Percentiles rank a stretch among this genome's conserved stretches.
phyloP scores from a whole-genome alignment of 163 green algal species.

The Chlorella variabilis region DNA sequence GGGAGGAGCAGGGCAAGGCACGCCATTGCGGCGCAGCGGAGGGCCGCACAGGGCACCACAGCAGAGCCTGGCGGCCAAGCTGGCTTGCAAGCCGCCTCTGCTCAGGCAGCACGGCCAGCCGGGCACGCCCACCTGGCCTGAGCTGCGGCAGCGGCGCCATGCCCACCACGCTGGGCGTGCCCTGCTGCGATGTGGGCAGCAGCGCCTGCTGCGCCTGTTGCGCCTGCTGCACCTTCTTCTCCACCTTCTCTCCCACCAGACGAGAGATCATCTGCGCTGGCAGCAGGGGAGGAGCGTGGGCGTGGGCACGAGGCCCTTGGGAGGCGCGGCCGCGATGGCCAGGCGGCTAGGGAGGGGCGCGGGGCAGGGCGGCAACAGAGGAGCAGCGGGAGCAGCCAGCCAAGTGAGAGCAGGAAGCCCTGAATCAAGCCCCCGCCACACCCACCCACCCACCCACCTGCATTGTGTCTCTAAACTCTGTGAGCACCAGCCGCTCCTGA shows the following conservation, averaged over 20 bases:
- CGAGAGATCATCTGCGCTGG: conserved; percentile 34
- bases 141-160: conserved; percentile 6
- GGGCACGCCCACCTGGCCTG: neutral
- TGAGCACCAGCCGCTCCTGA: conserved; percentile 74
- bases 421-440: neutral
- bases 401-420: neutral
- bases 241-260: conserved; percentile 27
- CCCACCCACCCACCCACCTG: conserved; percentile 48
- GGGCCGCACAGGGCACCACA: no score
- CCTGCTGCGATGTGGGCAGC: neutral
- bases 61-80: no score
- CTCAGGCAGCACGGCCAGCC: neutral
- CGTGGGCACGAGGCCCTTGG: neutral
- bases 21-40: neutral
- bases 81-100: no score
- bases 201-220: conserved; percentile 3
- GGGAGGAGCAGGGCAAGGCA: no score
- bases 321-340: no score
- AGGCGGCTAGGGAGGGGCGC: neutral
- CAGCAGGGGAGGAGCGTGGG: no score
- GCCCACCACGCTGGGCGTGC: neutral
- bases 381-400: neutral
- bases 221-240: conserved; percentile 19
- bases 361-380: neutral
- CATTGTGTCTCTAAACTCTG: conserved; percentile 73